These are phyloP conservation scores for Fusarium kyushuense DNA, from an alignment of 2,329 filamentous ascomycete genomes.

Conservation along the genomic window DNA sequence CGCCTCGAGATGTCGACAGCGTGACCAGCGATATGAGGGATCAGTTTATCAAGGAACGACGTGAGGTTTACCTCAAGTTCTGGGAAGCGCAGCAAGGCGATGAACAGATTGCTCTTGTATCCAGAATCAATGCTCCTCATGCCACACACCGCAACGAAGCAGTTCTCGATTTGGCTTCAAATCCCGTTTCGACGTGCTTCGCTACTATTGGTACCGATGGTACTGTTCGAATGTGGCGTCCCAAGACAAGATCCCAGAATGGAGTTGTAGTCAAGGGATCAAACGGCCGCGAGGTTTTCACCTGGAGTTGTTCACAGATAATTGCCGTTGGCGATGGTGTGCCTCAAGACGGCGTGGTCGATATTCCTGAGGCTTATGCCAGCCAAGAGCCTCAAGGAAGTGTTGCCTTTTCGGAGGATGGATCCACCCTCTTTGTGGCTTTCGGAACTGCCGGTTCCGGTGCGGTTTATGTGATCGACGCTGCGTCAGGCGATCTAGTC, in stretches of 20 bases:
- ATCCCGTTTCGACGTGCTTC: conserved; percentile 78
- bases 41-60: conserved; percentile 63
- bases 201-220: conserved; percentile 88
- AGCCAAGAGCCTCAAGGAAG: conserved; percentile 66
- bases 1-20: conserved; percentile 72
- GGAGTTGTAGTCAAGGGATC: conserved; percentile 73
- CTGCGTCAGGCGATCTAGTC: conserved; percentile 73
- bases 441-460: conserved; percentile 67
- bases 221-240: conserved; percentile 83
- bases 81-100: conserved; percentile 76
- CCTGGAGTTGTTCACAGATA: conserved; percentile 78
- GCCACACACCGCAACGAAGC: conserved; percentile 65
- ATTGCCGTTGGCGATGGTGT: conserved; percentile 66
- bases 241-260: conserved; percentile 75
- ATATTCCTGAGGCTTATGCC: conserved; percentile 42
- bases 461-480: conserved; percentile 81
- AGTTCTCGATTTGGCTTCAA: conserved; percentile 79
- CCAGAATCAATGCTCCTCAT: conserved; percentile 88
- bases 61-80: conserved; percentile 89
- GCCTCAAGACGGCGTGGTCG: conserved; percentile 55
- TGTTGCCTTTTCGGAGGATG: conserved; percentile 84
- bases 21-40: conserved; percentile 53
- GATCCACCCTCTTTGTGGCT: conserved; percentile 81
- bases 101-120: conserved; percentile 78
- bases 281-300: conserved; percentile 70